Evolutionary conservation across 805 yeast species (phyloP).

Genomic region (Yamadazyma paraphyllophila): DNA sequence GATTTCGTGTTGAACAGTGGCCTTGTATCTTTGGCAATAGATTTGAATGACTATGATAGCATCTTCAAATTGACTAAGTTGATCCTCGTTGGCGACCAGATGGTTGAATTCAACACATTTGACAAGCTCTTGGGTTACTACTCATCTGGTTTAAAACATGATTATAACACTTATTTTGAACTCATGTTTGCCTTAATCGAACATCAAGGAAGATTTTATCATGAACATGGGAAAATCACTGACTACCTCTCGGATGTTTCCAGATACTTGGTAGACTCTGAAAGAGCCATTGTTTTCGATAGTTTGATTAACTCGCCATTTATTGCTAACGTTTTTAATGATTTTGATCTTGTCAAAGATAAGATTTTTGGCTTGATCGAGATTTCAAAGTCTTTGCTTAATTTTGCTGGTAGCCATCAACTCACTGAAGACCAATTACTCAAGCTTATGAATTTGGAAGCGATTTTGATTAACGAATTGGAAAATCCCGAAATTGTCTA

Average conservation of each 20-base stretch:
- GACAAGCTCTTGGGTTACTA: conserved; percentile 31
- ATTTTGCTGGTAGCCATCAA: conserved; percentile 6
- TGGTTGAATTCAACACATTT: conserved; percentile 26
- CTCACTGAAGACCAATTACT: conserved; percentile 2
- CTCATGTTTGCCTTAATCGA: conserved; percentile 35
- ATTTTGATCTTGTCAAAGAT: conserved; percentile 26
- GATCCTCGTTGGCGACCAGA: conserved; percentile 29
- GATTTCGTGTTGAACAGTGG: conserved; percentile 27
- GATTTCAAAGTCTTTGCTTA: conserved; percentile 22
- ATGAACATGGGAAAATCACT: conserved; percentile 20
- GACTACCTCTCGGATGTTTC: conserved; percentile 31
- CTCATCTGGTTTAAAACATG: conserved; percentile 12
- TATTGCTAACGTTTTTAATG: conserved; percentile 24
- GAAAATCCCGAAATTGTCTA: conserved; percentile 41
- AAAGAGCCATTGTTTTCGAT: conserved; percentile 10
- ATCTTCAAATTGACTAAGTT: conserved; percentile 37
- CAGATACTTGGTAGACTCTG: conserved; percentile 18
- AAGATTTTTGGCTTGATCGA: conserved; percentile 32
- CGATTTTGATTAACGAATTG: conserved; percentile 32
- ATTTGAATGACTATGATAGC: conserved; percentile 32
- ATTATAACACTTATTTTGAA: conserved; percentile 27
- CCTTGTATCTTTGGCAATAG: conserved; percentile 31
- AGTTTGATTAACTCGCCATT: conserved; percentile 29
- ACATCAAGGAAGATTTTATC: conserved; percentile 28
- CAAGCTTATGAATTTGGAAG: conserved; percentile 23